A percentile compares a stretch with the other conserved stretches of the same genome.
These are phyloP conservation scores for Russula olivacea DNA, from an alignment of 768 basidiomycete species.

Conservation along the genomic window DNA sequence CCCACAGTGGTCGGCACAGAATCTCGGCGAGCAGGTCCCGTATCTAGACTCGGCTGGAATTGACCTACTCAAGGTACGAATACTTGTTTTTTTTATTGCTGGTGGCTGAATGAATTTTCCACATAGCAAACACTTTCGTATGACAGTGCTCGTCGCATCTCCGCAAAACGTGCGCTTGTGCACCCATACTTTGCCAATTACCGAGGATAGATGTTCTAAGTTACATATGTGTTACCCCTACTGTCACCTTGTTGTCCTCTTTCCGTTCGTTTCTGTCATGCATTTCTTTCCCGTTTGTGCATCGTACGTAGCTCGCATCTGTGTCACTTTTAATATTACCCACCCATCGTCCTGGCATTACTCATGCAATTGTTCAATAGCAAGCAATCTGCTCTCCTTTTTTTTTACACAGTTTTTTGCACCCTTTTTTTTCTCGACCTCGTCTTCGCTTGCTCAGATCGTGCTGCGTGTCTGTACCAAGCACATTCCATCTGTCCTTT, in stretches of 20 bases:
- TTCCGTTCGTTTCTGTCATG: slow-evolving; percentile 6
- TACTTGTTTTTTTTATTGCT: background rate
- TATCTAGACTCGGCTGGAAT: slow-evolving; percentile 72
- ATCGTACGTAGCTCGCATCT: slow-evolving; percentile 22
- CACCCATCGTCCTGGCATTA: slow-evolving; percentile 15
- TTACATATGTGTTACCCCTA: background rate
- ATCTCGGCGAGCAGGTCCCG: slow-evolving; percentile 60
- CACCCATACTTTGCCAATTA: slow-evolving; percentile 53
- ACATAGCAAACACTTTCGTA: slow-evolving; percentile 51
- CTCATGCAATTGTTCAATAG: slow-evolving; percentile 24
- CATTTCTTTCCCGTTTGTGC: slow-evolving; percentile 11
- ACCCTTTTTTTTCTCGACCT: background rate
- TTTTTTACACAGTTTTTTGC: background rate
- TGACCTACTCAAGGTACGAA: slow-evolving; percentile 64
- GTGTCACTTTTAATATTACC: slow-evolving; percentile 19
- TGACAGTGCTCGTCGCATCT: slow-evolving; percentile 88
- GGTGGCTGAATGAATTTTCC: background rate
- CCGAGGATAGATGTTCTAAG: slow-evolving; percentile 10
- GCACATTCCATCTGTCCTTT: background rate
- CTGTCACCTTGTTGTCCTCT: background rate
- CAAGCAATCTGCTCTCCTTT: slow-evolving; percentile 13
- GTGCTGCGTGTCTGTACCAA: background rate
- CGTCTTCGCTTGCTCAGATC: slow-evolving; percentile 1
- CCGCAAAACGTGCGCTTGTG: slow-evolving; percentile 58
- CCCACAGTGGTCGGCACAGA: slow-evolving; percentile 86